A percentile compares a stretch with the other conserved stretches of the same genome.
Conservation (phyloP, 192 early-diverging fungal genomes). For the Linnemannia zychae region DNA sequence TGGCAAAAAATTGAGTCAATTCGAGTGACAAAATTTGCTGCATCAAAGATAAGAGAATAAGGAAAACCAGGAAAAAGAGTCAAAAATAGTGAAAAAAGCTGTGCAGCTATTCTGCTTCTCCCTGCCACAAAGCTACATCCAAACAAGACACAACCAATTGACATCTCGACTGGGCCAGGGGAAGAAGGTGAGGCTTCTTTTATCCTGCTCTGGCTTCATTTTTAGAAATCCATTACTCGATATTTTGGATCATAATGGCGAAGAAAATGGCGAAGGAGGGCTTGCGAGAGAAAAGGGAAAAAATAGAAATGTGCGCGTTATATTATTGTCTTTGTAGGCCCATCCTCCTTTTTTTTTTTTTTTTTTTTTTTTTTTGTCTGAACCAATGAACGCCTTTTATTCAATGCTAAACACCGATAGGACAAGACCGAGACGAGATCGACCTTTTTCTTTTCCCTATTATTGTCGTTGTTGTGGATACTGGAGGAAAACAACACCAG, state of each 20-base stretch:
- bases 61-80: background rate
- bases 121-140: background rate
- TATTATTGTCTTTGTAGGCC: background rate
- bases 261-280: background rate
- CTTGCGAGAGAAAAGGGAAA: background rate
- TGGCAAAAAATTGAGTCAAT: background rate
- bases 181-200: background rate
- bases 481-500: background rate
- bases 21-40: background rate
- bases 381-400: background rate
- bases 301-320: background rate
- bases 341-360: background rate
- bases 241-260: no score
- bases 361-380: background rate
- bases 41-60: background rate
- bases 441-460: conserved; percentile 3
- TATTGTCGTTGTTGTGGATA: no score
- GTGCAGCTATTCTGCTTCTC: background rate
- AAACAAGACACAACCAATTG: background rate
- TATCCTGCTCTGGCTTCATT: background rate
- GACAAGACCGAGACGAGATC: conserved; percentile 1
- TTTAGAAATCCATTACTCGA: background rate
- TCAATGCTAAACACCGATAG: background rate
- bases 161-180: background rate
- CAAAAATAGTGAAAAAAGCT: background rate